Evolutionary conservation across 78 protist genomes (phyloP).

Genomic region (Guillardia theta): DNA sequence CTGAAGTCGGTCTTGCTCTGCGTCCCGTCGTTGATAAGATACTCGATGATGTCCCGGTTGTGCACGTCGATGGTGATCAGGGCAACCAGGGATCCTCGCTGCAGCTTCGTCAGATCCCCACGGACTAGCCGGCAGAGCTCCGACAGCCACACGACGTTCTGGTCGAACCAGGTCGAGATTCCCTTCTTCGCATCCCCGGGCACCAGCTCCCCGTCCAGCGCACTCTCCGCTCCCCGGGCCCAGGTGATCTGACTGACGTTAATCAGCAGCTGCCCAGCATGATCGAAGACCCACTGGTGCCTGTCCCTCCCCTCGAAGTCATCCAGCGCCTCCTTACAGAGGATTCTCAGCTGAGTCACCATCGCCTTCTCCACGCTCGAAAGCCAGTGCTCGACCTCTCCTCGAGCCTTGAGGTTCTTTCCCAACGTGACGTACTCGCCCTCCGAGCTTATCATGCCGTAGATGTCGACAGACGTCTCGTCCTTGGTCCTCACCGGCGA

Average conservation of each 20-base stretch:
- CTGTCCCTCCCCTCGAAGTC: conserved; percentile 44
- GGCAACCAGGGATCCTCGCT: conserved; percentile 66
- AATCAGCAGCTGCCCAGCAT: conserved; percentile 62
- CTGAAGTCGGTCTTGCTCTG: conserved; percentile 54
- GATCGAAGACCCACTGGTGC: conserved; percentile 56
- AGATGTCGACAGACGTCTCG: conserved; percentile 23
- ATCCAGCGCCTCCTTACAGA: conserved; percentile 6
- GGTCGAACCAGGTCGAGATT: not conserved
- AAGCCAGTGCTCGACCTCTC: conserved; percentile 76
- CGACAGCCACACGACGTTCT: not conserved
- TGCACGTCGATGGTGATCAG: conserved; percentile 87
- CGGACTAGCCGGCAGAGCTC: conserved; percentile 46
- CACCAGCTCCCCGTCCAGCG: not conserved
- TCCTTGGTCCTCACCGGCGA: not conserved
- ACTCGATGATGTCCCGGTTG: conserved; percentile 73
- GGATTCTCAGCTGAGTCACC: conserved; percentile 45
- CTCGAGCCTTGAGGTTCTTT: conserved; percentile 56
- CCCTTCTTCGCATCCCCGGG: not conserved
- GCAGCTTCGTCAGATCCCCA: conserved; percentile 52
- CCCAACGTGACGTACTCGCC: conserved; percentile 67
- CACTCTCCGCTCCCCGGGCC: conserved; percentile 50
- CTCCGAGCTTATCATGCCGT: conserved; percentile 64
- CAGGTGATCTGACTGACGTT: conserved; percentile 63
- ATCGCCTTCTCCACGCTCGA: conserved; percentile 59
- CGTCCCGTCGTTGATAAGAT: conserved; percentile 39